Base-by-base conservation (phyloP, 148 eudicot species). In the Rhododendron kiyosumense region DNA sequence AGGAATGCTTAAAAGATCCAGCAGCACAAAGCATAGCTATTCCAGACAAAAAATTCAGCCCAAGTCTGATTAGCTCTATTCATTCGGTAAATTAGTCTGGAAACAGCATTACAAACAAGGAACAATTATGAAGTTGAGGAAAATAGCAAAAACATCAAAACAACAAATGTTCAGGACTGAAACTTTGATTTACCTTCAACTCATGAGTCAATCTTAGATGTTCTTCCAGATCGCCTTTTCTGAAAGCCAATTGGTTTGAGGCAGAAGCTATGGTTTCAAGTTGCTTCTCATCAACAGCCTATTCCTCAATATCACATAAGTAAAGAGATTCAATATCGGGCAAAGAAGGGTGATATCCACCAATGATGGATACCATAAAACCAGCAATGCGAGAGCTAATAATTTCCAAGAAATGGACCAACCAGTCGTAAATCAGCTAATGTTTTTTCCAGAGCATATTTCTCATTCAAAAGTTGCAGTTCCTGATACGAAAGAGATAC, bases 211-310 rank as follows among this genome's bases (percentile, higher is more conserved):
- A 89, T 87, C 87, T 94, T 52, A 93, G 45, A 88, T 93, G 92
- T 86, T 95, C 93, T 86, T 95, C 96, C 87, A 96, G 90, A 88
- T 91, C 91, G 57, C 88, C 90, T 91, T 93, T 96, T 88, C 99
- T 95, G 76, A 85, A 89, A 59, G 92, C 93, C 88, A 96, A 48
- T 85, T 95, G 97, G 57, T 92, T 92, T 80, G 91, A 87, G 81
- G 93, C 95, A 82, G 95, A 90, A 89, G 86, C 87, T 85, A 95
- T 85, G 59, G 92, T 90, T 87, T 95, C 99, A 88, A 82, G 94
- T 88, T 93, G 94, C 86, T 92, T 93, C 86, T 95, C 98, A 87
- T 95, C 96, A 86, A 95, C 91, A 84, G 93, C 98, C 99, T 96
- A 88, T 87, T 85, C 86, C 28, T 51, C 85, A 83, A 86, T 30